Percentiles rank a stretch among this genome's conserved stretches.
phyloP scores from a whole-genome alignment of 108 stramenopile species.

The Nannochloropsis gaditana region DNA sequence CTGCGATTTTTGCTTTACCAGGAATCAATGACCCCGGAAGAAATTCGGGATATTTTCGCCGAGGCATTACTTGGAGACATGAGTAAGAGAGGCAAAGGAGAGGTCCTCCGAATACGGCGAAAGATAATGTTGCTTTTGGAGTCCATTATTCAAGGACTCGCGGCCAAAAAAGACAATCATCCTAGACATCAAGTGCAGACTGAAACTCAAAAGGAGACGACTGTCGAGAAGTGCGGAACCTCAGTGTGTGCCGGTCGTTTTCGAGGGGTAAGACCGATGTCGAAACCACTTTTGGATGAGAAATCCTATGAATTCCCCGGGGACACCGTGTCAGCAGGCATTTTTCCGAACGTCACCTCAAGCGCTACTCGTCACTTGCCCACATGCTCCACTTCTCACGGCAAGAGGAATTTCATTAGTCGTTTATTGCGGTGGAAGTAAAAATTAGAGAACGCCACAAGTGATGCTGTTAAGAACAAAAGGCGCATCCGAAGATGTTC shows the following conservation, averaged over 20 bases:
- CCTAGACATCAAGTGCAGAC: neutral
- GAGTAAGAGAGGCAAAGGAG: constrained; percentile 4
- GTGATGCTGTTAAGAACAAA: too few species aligned
- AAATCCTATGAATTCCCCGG: too few species aligned
- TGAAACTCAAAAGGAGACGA: neutral
- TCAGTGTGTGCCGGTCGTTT: too few species aligned
- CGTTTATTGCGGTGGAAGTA: neutral
- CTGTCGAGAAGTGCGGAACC: too few species aligned
- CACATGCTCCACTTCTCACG: neutral
- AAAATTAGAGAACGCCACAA: neutral
- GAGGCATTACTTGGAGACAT: neutral
- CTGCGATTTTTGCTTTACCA: neutral
- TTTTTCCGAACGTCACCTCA: too few species aligned
- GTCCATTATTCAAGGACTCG: neutral
- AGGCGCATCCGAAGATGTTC: too few species aligned
- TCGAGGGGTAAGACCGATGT: too few species aligned
- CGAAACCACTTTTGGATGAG: too few species aligned
- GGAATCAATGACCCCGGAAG: neutral
- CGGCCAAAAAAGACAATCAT: neutral
- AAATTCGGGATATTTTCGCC: neutral
- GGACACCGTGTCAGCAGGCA: too few species aligned
- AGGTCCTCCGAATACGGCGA: neutral
- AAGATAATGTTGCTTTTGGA: neutral
- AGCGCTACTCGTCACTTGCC: too few species aligned
- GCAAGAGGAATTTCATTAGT: neutral